Evolutionary conservation across 2,329 filamentous ascomycete species (phyloP).

Genomic region (Basipetospora chlamydospora): DNA sequence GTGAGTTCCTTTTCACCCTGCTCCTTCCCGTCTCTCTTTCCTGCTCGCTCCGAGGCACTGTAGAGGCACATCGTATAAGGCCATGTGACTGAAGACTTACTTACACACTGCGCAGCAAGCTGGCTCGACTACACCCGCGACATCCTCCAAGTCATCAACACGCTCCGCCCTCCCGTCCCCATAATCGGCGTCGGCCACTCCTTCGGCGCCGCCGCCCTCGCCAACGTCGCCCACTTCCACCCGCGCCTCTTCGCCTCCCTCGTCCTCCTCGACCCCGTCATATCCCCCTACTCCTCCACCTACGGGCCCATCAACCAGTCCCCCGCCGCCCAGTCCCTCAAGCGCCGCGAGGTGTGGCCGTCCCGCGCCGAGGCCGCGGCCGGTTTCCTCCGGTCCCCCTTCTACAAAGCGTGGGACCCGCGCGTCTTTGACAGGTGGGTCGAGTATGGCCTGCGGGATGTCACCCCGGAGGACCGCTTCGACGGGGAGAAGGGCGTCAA

Average conservation of each 20-base stretch:
- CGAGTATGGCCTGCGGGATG: constrained; percentile 57
- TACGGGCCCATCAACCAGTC: constrained; percentile 7
- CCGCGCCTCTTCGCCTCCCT: constrained; percentile 65
- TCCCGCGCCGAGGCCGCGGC: constrained; percentile 53
- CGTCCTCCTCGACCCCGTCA: constrained; percentile 73
- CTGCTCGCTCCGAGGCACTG: neutral
- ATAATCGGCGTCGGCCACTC: constrained; percentile 79
- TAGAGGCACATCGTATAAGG: neutral
- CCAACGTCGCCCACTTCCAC: constrained; percentile 59
- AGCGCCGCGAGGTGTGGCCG: constrained; percentile 70
- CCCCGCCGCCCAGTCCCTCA: constrained; percentile 48
- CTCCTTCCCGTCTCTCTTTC: neutral
- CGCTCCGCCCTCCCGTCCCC: constrained; percentile 62
- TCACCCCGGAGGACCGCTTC: constrained; percentile 19
- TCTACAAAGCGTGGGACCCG: constrained; percentile 68
- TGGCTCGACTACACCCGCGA: constrained; percentile 83
- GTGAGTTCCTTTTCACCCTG: constrained; percentile 29
- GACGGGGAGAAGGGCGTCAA: neutral
- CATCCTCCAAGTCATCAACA: constrained; percentile 71
- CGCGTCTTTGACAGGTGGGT: constrained; percentile 66
- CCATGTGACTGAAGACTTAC: neutral
- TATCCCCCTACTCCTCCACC: constrained; percentile 31
- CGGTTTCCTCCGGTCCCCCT: constrained; percentile 47
- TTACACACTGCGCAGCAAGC: constrained; percentile 36
- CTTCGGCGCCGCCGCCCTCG: constrained; percentile 65